Base-by-base conservation (phyloP, 179 eudicot species). In the Amaranthus tricolor region DNA sequence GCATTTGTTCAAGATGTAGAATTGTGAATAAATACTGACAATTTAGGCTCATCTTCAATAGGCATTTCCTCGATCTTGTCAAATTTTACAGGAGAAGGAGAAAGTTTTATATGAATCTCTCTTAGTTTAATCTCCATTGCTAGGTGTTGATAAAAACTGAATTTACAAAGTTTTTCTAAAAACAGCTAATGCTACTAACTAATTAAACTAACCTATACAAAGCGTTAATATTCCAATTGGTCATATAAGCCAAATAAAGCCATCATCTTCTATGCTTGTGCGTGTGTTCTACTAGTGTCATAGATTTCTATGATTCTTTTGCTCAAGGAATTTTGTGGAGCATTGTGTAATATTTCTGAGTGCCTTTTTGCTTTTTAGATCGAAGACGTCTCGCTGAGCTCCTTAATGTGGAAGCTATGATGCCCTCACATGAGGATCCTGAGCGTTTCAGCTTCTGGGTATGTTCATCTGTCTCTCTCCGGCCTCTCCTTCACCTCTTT, bases 361-460 rank as follows among this genome's bases (percentile, higher is more conserved):
- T 44, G 70, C 21, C 58, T 11, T 9, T 75, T 66, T 48, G 74
- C 14, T 60, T 48, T 81, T 66, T 85, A 93, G 98, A 96, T 85
- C 84, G 90, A 77, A 64, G 77, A 75, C 87, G 90, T 74, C 90
- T 89, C 47, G 79, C 86, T 64, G 97, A 91, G 81, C 88, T 96
- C 66, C 84, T 75, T 68, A 87, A 82, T 74, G 89, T 89, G 31
- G 99, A 96, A 88, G 90, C 88, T 11, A 82, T 93, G 89, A 89
- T 85, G 94, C 99, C 99, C 54, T 77, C 94, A 63, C 75, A 85
- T 45, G 78, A 77, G 8, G 88, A 96, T 86, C 97, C 98, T 11
- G 98, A 96, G 89, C 91, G 81, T 80, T 96, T 87, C 85, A 93
- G 99, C 86, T 96, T 93, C 48, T 93, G 99, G 99, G 99, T 96